Conservation (phyloP, 2,329 filamentous ascomycete species). For the Arachnomyces sp. region DNA sequence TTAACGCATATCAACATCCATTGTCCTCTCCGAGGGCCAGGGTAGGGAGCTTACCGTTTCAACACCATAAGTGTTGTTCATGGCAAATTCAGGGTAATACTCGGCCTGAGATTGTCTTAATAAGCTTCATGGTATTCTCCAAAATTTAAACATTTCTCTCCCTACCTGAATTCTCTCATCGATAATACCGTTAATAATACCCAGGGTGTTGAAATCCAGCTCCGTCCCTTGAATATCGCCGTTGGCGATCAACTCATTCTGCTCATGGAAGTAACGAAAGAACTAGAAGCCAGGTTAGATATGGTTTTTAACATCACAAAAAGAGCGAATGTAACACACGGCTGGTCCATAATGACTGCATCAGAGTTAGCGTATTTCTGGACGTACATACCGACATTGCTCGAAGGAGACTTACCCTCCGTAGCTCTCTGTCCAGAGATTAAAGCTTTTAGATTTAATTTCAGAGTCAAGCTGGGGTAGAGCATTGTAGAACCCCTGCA, state of each 20-base stretch:
- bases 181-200: conserved; percentile 52
- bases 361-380: conserved; percentile 16
- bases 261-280: conserved; percentile 51
- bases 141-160: too few relatives aligned
- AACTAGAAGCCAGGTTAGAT: conserved; percentile 28
- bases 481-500: conserved; percentile 48
- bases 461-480: conserved; percentile 42
- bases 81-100: conserved; percentile 46
- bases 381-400: too few relatives aligned
- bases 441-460: conserved; percentile 48
- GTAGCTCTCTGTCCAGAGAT: conserved; percentile 53
- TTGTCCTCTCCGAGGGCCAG: too few relatives aligned
- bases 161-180: conserved; percentile 43
- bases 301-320: neutral
- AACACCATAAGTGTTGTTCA: conserved; percentile 51
- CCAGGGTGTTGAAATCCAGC: conserved; percentile 48
- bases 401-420: conserved; percentile 31
- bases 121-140: too few relatives aligned
- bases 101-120: conserved; percentile 17
- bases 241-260: conserved; percentile 49
- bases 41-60: conserved; percentile 22
- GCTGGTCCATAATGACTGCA: conserved; percentile 46
- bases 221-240: conserved; percentile 42
- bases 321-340: neutral
- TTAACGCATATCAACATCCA: too few relatives aligned